phyloP scores from a whole-genome alignment of 2,329 filamentous ascomycete species.

The Diaporthe eres region DNA sequence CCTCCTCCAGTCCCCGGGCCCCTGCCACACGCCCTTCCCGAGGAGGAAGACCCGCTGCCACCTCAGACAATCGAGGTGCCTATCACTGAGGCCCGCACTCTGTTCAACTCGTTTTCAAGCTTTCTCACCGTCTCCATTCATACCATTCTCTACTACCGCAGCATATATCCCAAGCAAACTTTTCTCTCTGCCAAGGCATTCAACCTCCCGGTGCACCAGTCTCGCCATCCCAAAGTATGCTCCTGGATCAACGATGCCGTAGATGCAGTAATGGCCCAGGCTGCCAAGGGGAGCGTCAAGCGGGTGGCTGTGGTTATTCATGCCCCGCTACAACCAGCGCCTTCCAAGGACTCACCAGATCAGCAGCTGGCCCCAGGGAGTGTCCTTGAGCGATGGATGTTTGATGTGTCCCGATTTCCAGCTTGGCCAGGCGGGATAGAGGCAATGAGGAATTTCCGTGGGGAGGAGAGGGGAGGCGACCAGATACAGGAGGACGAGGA shows the following conservation, averaged over 20 bases:
- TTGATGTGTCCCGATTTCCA: conserved; percentile 69
- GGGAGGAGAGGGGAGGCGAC: conserved; percentile 44
- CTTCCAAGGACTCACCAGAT: conserved; percentile 39
- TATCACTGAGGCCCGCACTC: conserved; percentile 62
- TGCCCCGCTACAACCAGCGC: conserved; percentile 45
- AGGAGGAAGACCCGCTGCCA: conserved; percentile 1
- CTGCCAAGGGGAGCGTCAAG: conserved; percentile 69
- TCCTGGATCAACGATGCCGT: conserved; percentile 88
- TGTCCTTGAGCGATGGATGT: conserved; percentile 74
- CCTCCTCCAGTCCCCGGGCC: conserved; percentile 28
- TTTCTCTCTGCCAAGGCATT: conserved; percentile 87
- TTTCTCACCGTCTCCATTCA: conserved; percentile 89
- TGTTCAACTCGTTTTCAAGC: conserved; percentile 79
- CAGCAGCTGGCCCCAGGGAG: conserved; percentile 48
- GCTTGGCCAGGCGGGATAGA: conserved; percentile 55
- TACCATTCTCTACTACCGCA: conserved; percentile 86
- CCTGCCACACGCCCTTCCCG: conserved; percentile 9
- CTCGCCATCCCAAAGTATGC: conserved; percentile 87
- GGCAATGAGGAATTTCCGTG: conserved; percentile 48
- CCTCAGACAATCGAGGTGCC: conserved; percentile 48
- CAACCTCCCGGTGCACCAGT: conserved; percentile 88
- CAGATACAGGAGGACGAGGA: conserved; percentile 43
- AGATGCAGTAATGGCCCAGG: conserved; percentile 77
- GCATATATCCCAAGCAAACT: conserved; percentile 81
- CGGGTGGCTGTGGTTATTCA: conserved; percentile 66